Base-by-base conservation (phyloP, 2,329 filamentous ascomycete species). In the Dothistroma septosporum region DNA sequence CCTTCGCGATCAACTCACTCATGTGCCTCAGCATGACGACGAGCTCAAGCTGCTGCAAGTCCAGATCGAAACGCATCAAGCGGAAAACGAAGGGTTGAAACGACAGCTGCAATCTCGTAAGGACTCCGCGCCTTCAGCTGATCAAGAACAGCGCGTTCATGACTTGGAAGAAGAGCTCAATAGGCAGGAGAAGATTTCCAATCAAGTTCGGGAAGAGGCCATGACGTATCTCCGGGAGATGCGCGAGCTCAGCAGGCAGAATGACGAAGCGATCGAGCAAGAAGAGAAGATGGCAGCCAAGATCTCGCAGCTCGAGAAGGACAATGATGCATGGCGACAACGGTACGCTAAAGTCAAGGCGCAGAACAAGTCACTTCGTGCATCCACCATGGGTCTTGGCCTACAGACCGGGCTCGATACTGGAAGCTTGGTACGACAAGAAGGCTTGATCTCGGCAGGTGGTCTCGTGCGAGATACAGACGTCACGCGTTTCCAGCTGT, bases 401-500 rank as follows among this genome's bases (percentile, higher is more conserved):
- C 84, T 88, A 62, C 63, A 69, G 32, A 65, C 65, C n/a, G 61
- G 66, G 19, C 63, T 69, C 55, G 87, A 93, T 66, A 86, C 87
- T n/a, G 85, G 83, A 54, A 85, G 83, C 65, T 84, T 87, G 64
- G 76, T 87, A 46, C 84, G 84, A 55, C 86, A 90, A 56, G 84
- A 83, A 70, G 85, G 82, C 28, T 59, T 74, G 22, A 63, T 75
- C 41, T 70, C 88, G 41, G 84, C 87, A 12, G 84, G 87, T 61
- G 94, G 94, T 6, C 75, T 94, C 22, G 86, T 99, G 68, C 92
- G 90, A 76, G 94, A 97, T 75, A 84, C 97, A 12, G 90, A 97
- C 73, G 86, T 99, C 66, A 97, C 93, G 55, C 92, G 91, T 71
- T 97, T 96, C 79, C 94, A 99, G 75, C 88, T 97, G 62, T 85